Base-by-base conservation (phyloP, 139 green algal genomes). In the Chlamydomonas asymmetrica region DNA sequence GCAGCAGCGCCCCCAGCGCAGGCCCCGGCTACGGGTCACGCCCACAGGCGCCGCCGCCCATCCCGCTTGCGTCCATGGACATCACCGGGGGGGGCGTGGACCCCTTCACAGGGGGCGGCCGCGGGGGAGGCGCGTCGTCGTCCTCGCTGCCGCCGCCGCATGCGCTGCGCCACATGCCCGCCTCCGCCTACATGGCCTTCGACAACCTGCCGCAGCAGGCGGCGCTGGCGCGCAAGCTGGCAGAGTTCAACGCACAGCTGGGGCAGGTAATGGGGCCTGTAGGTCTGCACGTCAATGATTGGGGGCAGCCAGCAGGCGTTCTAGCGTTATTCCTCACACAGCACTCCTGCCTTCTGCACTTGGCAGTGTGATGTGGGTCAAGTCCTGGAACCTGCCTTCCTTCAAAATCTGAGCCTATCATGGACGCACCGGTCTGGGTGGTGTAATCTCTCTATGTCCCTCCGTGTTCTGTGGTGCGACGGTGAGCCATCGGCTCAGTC, bases 161-260 rank as follows among this genome's bases (percentile, higher is more conserved):
- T n/a, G n/a, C n/a, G 62, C 52, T 73, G 43, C 32, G n/a, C 5
- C 59, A 85, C 54, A 31, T 80, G 23, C 85, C 83, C 1, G 66
- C 48, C 23, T 56, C 31, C 29, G n/a, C 66, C 13, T 91, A 66
- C 76, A 37, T 88, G 22, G 66, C 86, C 22, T 92, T 92, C 73
- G 84, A 92, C 71, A 84, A 84, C 31, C 10, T 81, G 5, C 84
- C 82, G 0, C 73, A 74, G 22, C 7, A 78, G 38, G 85, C 81
- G 27, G 79, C 62, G 10, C 63, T 91, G 25, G 45, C 43, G 2
- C 71, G 63, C 35, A 91, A 92, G 74, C 40, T 93, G 29, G 56
- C 77, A 2, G 80, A 86, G 69, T 83, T 87, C 64, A n/a, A n/a
- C n/a, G n/a, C n/a, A n/a, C n/a, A n/a, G 29, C 40, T 0, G 43